These are phyloP conservation scores for Nigrograna mackinnonii DNA, from an alignment of 2,329 filamentous ascomycete genomes.

Conservation along the genomic window DNA sequence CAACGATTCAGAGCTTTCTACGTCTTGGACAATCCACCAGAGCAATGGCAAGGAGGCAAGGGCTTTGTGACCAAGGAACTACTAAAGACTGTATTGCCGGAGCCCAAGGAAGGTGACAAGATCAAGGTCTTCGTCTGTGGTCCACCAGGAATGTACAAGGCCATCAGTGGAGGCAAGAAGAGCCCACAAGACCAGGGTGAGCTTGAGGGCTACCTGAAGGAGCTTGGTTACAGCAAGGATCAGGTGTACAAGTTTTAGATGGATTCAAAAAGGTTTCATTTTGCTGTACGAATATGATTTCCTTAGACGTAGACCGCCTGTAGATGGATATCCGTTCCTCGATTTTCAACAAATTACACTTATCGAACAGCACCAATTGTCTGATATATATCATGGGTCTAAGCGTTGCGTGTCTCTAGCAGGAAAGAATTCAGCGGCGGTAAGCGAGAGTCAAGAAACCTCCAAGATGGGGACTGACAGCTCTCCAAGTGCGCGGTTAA, in stretches of 20 bases:
- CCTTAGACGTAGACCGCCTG: constrained; percentile 9
- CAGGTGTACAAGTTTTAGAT: constrained; percentile 81
- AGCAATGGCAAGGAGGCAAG: constrained; percentile 75
- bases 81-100: constrained; percentile 90
- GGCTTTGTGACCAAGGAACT: constrained; percentile 89
- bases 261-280: no score
- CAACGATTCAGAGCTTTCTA: constrained; percentile 96
- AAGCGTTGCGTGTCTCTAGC: no score
- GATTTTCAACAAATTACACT: no score
- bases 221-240: constrained; percentile 81
- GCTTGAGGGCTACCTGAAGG: constrained; percentile 77
- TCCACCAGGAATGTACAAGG: constrained; percentile 90
- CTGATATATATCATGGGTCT: no score
- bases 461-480: no score
- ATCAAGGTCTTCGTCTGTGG: constrained; percentile 98
- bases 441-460: no score
- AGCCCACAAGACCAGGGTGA: constrained; percentile 95
- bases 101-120: constrained; percentile 81
- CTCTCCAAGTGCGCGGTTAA: no score
- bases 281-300: constrained; percentile 24
- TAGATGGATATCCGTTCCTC: no score
- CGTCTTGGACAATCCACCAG: constrained; percentile 81
- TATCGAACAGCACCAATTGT: no score
- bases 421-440: no score
- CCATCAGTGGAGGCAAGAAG: constrained; percentile 85